Base-by-base conservation (phyloP, 1,284 basidiomycete genomes). In the Coniophora puteana region DNA sequence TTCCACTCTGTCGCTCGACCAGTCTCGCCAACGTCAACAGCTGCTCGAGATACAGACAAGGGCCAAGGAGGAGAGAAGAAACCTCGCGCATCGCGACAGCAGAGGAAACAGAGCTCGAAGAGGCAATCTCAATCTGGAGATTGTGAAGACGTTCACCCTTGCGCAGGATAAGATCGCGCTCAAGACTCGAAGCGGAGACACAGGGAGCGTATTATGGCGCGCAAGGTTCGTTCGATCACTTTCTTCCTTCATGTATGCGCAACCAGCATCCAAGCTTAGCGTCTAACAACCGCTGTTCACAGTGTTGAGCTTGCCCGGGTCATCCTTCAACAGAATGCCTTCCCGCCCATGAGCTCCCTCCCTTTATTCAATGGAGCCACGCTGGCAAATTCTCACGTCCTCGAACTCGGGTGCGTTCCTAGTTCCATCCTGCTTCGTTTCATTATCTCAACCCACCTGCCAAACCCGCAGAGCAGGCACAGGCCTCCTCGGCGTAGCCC, bases 141-240 rank as follows among this genome's bases (percentile, higher is more conserved):
- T n/a, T n/a, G n/a, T n/a, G n/a, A n/a, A n/a, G n/a, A n/a, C n/a
- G n/a, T n/a, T n/a, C 8, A 65, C 71, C 31, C 64, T 93, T 5
- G 62, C 69, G 6, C 91, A 94, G 58, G 89, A 93, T 54, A 81
- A 82, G 43, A 85, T 82, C 2, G 80, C 84, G 6, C 59, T 94
- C 45, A 74, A 82, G 22, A 80, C 72, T 36, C 74, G 89, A 17
- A 82, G 79, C 45, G 91, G 91, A 0, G 91, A 94, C 54, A 93
- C 91, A 0, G 90, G 91, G 0, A 92, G 89, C 52, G 87, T 93
- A 1, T 62, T 94, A 4, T 94, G 91, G 91, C 76, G 78, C 59
- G 83, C 88, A 38, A 91, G 87, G 89, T 89, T 56, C 42, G 36
- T 16, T 16, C n/a, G n/a, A n/a, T n/a, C n/a, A n/a, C 29, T 38